Conservation (phyloP, 306 rosid species). For the Hippophae gyantsensis region DNA sequence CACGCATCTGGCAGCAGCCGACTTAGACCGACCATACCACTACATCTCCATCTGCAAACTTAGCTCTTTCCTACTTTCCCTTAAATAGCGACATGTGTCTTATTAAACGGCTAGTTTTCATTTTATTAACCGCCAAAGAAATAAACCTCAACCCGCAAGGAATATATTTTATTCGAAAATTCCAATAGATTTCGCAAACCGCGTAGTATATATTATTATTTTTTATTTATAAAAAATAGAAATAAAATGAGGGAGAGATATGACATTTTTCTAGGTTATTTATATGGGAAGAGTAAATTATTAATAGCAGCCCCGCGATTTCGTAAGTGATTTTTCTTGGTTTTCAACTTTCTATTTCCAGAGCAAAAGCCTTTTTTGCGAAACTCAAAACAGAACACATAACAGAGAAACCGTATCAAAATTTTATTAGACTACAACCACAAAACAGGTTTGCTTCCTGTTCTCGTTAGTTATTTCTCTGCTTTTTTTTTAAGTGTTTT, state of each 20-base stretch:
- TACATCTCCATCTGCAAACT: conserved; percentile 34
- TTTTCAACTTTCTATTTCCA: conserved; percentile 3
- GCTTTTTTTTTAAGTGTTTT: not conserved
- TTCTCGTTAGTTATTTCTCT: not conserved
- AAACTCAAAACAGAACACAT: not conserved
- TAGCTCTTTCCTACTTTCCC: conserved; percentile 6
- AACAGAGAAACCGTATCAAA: not conserved
- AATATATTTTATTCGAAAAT: conserved; percentile 28
- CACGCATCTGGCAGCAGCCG: conserved; percentile 27
- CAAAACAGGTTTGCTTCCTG: not conserved
- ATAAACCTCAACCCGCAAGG: not conserved
- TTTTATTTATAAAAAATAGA: not conserved
- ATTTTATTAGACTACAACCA: not conserved
- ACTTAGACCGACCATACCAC: conserved; percentile 44
- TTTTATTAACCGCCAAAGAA: conserved; percentile 48
- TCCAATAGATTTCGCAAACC: conserved; percentile 43
- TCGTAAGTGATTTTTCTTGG: not conserved
- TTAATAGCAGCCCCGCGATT: not conserved
- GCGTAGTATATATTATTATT: conserved; percentile 24
- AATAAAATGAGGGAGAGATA: not conserved
- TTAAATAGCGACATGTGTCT: conserved; percentile 38
- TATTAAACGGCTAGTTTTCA: conserved; percentile 62
- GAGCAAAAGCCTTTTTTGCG: not conserved
- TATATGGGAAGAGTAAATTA: not conserved
- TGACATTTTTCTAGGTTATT: not conserved